Percentiles rank a stretch among this genome's conserved stretches.
phyloP scores from a whole-genome alignment of 202 grass and related monocot genomes.

The Digitaria exilis region DNA sequence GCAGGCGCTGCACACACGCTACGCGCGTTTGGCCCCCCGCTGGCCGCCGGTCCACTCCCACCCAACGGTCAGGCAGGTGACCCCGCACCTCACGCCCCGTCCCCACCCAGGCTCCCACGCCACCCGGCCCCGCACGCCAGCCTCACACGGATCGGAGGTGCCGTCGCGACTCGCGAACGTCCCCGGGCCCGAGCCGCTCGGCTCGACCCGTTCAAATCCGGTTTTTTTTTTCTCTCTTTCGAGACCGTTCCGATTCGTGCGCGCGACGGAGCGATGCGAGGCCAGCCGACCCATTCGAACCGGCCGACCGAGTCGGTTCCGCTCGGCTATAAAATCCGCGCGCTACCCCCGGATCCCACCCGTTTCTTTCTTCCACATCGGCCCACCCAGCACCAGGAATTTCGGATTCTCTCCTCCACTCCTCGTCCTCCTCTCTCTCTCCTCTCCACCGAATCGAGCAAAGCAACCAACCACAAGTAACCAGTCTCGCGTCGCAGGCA shows the following conservation, averaged over 20 bases:
- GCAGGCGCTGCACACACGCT: neutral
- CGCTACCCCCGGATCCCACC: neutral
- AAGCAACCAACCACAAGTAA: neutral
- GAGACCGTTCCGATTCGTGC: neutral
- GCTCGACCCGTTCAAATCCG: too few species aligned
- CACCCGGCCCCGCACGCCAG: neutral
- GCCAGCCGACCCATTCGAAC: too few species aligned
- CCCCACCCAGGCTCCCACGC: too few species aligned
- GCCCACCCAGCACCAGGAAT: neutral
- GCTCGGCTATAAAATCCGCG: conserved; percentile 25
- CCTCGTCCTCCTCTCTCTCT: neutral
- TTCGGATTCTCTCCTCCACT: neutral
- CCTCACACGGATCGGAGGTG: neutral
- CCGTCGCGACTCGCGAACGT: neutral
- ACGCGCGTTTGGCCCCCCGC: conserved; percentile 20
- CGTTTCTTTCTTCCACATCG: conserved; percentile 3
- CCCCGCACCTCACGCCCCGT: neutral
- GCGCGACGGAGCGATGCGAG: too few species aligned
- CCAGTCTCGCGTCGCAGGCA: neutral
- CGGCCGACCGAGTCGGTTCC: conserved; percentile 27
- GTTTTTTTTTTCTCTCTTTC: too few species aligned
- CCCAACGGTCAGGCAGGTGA: conserved; percentile 36
- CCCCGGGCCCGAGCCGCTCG: neutral
- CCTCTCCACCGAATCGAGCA: neutral
- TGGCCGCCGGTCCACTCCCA: neutral